Evolutionary conservation across 2,329 filamentous ascomycete genomes (phyloP), one percentile per base, ranked within the genome.

Genomic region (Coniochaeta sp.): DNA sequence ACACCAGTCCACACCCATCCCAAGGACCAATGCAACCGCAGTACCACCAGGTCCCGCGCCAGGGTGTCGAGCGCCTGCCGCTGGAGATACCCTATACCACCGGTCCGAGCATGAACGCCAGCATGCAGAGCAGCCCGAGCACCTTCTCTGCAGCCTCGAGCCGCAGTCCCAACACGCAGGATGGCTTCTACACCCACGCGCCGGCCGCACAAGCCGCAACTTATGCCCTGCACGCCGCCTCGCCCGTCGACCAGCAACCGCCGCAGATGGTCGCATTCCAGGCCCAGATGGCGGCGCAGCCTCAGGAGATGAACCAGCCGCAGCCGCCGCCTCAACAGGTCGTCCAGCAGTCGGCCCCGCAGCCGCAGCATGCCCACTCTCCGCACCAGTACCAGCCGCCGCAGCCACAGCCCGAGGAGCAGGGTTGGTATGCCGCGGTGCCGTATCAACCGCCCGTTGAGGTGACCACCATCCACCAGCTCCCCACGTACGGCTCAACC

Each of bases 381-480:
- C 54, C 54, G 30, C 54, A 56, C 30, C 74, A 75, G 30, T 77
- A 75, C 62, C 72, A 73, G 34, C 69, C 65, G 17, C 68, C 75
- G 19, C 70, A 73, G 12, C 67, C 73, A 24, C 47, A 34, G 3
- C 30, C 34, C 30, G 73, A 78, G 59, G 71, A 79, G 32, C 78
- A 81, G 54, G 76, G 79, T 24, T 86, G 83, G 81, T 84, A 83
- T 63, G 74, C 72, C 58, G 67, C 70, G 24, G 70, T 77, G 4
- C 75, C 79, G 34, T 86, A 85, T 65, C 82, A 86, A 65, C 67
- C 81, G 12, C 82, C 82, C 0, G 79, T 83, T n/a, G 82, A 82
- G 67, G 80, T 52, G 47, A 71, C 79, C 52, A 81, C 78, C 55
- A 82, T 85, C 58, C 77, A 81, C 19, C 77, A 80, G 63, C 65